Conservation (phyloP, 148 eudicot genomes). For the Polygonum maritimum region DNA sequence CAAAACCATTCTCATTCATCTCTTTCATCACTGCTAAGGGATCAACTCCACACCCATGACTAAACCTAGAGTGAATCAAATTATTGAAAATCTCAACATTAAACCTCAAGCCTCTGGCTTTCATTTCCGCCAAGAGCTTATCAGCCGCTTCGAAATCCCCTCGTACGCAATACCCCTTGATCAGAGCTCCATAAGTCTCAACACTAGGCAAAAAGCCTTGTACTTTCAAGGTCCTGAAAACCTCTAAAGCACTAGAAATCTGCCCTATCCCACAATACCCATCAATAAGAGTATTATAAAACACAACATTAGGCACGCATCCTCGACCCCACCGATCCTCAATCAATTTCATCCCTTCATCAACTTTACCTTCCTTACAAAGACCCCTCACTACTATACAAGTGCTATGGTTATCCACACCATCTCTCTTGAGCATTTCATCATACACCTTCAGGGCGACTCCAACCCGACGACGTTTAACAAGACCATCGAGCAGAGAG, state of each 20-base stretch:
- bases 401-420: slow-evolving; percentile 65
- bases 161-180: slow-evolving; percentile 52
- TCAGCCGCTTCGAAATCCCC: slow-evolving; percentile 54
- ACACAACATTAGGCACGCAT: slow-evolving; percentile 72
- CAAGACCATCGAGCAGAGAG: slow-evolving; percentile 52
- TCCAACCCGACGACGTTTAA: slow-evolving; percentile 32
- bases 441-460: slow-evolving; percentile 44
- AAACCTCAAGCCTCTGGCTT: slow-evolving; percentile 42
- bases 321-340: slow-evolving; percentile 81
- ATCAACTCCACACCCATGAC: slow-evolving; percentile 38
- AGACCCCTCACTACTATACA: slow-evolving; percentile 63
- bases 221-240: slow-evolving; percentile 53
- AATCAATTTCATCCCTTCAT: slow-evolving; percentile 66
- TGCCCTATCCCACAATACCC: slow-evolving; percentile 78
- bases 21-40: slow-evolving; percentile 38
- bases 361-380: slow-evolving; percentile 67
- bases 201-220: slow-evolving; percentile 61
- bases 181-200: slow-evolving; percentile 74
- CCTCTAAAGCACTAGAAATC: slow-evolving; percentile 26
- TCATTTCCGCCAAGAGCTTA: slow-evolving; percentile 64
- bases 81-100: slow-evolving; percentile 58
- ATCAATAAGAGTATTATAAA: slow-evolving; percentile 68
- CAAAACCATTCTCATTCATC: slow-evolving; percentile 43
- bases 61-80: slow-evolving; percentile 50
- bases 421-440: slow-evolving; percentile 53